These are phyloP conservation scores for Puccinia horiana DNA, from an alignment of 1,284 basidiomycete species.

Conservation along the genomic window DNA sequence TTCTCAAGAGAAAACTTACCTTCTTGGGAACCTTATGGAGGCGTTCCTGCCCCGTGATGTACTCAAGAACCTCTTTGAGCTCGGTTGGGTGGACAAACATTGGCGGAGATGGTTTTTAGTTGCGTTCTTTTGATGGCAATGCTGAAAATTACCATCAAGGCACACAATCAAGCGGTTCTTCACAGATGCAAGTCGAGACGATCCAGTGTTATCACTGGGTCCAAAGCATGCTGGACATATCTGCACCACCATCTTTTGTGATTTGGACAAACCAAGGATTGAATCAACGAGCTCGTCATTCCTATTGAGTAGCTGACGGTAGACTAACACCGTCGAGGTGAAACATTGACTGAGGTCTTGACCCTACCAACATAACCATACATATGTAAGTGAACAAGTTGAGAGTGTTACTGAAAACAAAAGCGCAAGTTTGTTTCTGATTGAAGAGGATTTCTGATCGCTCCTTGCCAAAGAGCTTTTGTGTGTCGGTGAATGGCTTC, in stretches of 20 bases:
- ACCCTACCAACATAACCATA: too few relatives aligned
- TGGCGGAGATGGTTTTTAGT: neutral
- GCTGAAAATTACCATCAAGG: neutral
- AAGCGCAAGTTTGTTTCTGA: too few relatives aligned
- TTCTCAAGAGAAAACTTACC: neutral
- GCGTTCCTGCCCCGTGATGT: neutral
- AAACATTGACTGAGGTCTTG: neutral
- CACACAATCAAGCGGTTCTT: neutral
- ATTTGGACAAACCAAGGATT: too few relatives aligned
- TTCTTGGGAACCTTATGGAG: neutral
- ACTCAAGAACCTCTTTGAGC: too few relatives aligned
- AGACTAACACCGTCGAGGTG: neutral
- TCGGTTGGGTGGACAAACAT: neutral
- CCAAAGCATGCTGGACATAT: constrained; percentile 16
- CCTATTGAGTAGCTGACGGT: too few relatives aligned
- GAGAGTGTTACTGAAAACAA: too few relatives aligned
- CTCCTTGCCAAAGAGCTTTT: too few relatives aligned
- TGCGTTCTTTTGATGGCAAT: constrained; percentile 3
- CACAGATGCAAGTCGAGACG: neutral
- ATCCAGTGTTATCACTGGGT: neutral
- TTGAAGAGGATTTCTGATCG: too few relatives aligned
- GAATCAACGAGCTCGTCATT: too few relatives aligned
- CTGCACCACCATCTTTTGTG: too few relatives aligned
- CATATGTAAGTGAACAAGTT: too few relatives aligned
- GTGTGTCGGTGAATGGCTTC: too few relatives aligned